Base-by-base conservation (phyloP, 202 grass and related monocot species). In the Zoysia matrella region DNA sequence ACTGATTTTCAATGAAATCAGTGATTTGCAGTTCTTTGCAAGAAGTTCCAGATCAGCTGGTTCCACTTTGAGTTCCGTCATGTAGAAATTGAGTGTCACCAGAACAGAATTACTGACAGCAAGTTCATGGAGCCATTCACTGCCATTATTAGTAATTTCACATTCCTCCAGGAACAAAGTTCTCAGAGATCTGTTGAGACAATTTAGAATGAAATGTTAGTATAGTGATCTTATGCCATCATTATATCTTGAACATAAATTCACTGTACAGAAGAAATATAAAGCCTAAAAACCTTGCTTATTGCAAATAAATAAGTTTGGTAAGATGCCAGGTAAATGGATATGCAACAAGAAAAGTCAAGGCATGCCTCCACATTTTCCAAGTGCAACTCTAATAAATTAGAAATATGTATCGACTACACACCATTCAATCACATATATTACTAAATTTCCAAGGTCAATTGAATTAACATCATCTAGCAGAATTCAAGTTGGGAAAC, bases 1-100 rank as follows among this genome's bases (percentile, higher is more conserved):
- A 62, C 87, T 90, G n/a, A 88, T 94, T 71, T 94, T 94, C 72
- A 94, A 85, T 54, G 89, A 92, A 78, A 90, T 78, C 71, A 94
- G 74, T 4, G 87, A 92, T 74, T 88, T 89, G 67, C 89, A 94
- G 70, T 94, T 94, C 82, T 83, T 85, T 76, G 89, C 89, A 66
- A 94, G 92, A 75, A 87, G 80, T 75, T 87, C 89, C 57, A 94
- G 88, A 87, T 94, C 83, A 68, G 84, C 52, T 15, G 89, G 79
- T 2, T 8, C 76, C 78, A 94, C 86, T 78, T 66, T 74, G 70
- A 94, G 87, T 0, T 94, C 92, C 10, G 89, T 94, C 92, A 90
- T 92, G 80, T 94, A 94, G 73, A 92, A 94, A 77, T 94, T 92
- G 52, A 94, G 73, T 74, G 89, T 74, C 79, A 85, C 84, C 39